Conservation (phyloP, 2,329 filamentous ascomycete species). For the Meredithiella fracta region DNA sequence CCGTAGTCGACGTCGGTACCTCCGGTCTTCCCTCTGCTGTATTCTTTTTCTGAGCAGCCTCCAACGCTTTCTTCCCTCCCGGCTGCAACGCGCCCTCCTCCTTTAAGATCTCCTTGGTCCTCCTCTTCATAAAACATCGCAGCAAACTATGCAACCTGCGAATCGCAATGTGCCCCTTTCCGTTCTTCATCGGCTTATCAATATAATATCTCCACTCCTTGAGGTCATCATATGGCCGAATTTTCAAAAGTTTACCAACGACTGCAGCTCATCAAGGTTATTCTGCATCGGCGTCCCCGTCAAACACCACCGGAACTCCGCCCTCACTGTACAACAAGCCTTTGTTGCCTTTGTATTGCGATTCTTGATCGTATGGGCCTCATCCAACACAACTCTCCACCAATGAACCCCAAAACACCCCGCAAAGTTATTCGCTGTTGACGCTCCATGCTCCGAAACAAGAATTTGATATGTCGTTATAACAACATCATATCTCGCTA, state of each 20-base stretch:
- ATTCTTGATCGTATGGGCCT: slow-evolving; percentile 98
- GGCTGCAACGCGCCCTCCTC: slow-evolving; percentile 66
- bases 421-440: slow-evolving; percentile 39
- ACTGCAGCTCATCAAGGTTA: slow-evolving; percentile 90
- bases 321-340: slow-evolving; percentile 68
- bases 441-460: slow-evolving; percentile 70
- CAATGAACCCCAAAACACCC: slow-evolving; percentile 79
- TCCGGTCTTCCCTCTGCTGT: slow-evolving; percentile 23
- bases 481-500: slow-evolving; percentile 81
- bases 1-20: slow-evolving; percentile 33
- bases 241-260: slow-evolving; percentile 82
- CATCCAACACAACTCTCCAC: slow-evolving; percentile 90
- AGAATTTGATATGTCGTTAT: slow-evolving; percentile 95
- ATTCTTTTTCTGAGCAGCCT: slow-evolving; percentile 26
- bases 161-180: slow-evolving; percentile 78
- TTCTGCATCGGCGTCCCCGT: slow-evolving; percentile 98
- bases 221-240: slow-evolving; percentile 78
- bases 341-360: slow-evolving; percentile 90
- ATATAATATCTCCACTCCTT: slow-evolving; percentile 84
- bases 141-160: slow-evolving; percentile 69
- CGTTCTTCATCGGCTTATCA: slow-evolving; percentile 74
- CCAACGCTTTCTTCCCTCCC: slow-evolving; percentile 43
- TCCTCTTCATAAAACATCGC: slow-evolving; percentile 94
- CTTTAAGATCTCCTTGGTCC: slow-evolving; percentile 93
- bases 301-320: slow-evolving; percentile 88